phyloP scores from a whole-genome alignment of 1,284 basidiomycete genomes.

The Bjerkandera adusta region DNA sequence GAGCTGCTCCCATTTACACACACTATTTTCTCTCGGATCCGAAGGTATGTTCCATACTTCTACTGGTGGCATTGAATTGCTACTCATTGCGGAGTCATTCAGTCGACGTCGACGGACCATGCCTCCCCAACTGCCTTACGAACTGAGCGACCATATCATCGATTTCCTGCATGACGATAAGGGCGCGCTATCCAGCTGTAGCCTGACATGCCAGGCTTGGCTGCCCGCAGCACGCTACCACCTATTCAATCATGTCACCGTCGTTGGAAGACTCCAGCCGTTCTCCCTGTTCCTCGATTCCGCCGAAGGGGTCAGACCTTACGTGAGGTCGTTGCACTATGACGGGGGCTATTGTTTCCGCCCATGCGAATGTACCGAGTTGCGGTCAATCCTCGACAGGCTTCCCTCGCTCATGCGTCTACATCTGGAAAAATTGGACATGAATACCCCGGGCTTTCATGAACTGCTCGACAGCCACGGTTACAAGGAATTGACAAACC shows the following conservation, averaged over 20 bases:
- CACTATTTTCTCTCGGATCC: no score
- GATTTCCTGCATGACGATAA: slow-evolving; percentile 22
- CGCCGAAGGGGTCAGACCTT: slow-evolving; percentile 8
- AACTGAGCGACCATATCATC: slow-evolving; percentile 20
- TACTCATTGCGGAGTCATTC: no score
- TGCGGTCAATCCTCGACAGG: slow-evolving; percentile 1
- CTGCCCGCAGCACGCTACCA: slow-evolving; percentile 30
- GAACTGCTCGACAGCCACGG: background rate
- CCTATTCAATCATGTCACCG: slow-evolving; percentile 12
- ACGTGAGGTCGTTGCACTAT: slow-evolving; percentile 2
- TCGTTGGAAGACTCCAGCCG: slow-evolving; percentile 5
- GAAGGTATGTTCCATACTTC: no score
- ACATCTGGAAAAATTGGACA: background rate
- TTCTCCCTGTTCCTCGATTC: slow-evolving; percentile 8
- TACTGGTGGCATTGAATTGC: no score
- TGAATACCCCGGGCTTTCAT: background rate
- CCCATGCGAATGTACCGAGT: background rate
- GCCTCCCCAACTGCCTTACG: slow-evolving; percentile 14
- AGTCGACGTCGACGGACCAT: no score
- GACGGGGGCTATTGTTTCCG: background rate
- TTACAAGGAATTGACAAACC: background rate
- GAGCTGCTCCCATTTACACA: no score
- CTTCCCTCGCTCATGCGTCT: slow-evolving; percentile 4
- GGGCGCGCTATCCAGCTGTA: slow-evolving; percentile 26
- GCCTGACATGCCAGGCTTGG: slow-evolving; percentile 31